phyloP scores from a whole-genome alignment of 441 rosid genomes.

The Gossypium schwendimanii region DNA sequence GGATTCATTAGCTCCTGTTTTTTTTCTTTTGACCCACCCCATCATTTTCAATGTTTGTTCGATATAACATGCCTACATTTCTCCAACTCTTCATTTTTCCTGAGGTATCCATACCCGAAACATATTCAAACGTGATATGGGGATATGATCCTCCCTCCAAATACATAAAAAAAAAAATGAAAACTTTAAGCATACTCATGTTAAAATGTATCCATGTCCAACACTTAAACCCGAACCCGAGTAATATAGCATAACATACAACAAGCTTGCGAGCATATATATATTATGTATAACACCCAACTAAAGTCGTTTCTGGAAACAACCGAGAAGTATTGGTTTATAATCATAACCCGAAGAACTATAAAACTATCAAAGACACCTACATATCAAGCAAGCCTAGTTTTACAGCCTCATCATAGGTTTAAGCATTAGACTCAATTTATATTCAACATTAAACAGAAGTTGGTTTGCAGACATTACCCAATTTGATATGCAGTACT shows the following conservation, averaged over 20 bases:
- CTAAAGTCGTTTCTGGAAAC: neutral
- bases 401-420: neutral
- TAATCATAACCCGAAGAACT: neutral
- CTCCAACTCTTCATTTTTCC: too few relatives aligned
- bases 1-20: neutral
- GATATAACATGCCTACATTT: neutral
- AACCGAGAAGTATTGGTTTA: neutral
- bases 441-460: neutral
- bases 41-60: neutral
- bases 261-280: neutral
- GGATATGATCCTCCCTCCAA: neutral
- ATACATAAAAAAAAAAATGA: neutral
- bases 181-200: neutral
- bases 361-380: neutral
- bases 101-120: too few relatives aligned
- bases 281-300: neutral
- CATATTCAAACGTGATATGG: too few relatives aligned
- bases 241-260: neutral
- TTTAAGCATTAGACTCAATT: neutral
- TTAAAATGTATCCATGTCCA: neutral
- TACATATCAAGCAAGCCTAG: neutral
- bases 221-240: neutral
- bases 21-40: neutral
- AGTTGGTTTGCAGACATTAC: slow-evolving; percentile 27
- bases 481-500: slow-evolving; percentile 80